Evolutionary conservation across 2,329 filamentous ascomycete genomes (phyloP).

Genomic region (Colletotrichum musicola): DNA sequence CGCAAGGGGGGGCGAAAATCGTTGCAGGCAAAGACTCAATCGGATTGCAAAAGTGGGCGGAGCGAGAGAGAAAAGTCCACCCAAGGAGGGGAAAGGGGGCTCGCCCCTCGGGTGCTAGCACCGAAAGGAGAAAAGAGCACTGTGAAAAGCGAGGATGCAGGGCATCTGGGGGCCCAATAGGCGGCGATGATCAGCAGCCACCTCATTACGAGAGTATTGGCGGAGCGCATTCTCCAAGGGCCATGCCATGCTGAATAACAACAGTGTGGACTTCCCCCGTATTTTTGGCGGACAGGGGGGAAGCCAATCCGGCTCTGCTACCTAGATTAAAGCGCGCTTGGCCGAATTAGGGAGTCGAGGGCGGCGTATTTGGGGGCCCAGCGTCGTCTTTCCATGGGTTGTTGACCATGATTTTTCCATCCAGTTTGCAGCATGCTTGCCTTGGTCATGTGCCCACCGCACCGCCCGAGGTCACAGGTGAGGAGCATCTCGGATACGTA

Average conservation of each 20-base stretch:
- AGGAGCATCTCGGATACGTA: too few species aligned
- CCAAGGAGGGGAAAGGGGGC: neutral
- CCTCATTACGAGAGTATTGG: constrained; percentile 20
- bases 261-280: neutral
- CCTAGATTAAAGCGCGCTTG: constrained; percentile 2
- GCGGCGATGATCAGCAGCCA: constrained; percentile 11
- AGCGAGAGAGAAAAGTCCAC: neutral
- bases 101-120: neutral
- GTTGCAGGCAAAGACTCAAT: constrained; percentile 33
- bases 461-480: too few species aligned
- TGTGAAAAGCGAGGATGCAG: neutral
- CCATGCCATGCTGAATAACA: neutral
- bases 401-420: too few species aligned
- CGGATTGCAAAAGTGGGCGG: constrained; percentile 37
- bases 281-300: constrained; percentile 9
- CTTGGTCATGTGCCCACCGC: too few species aligned
- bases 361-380: too few species aligned
- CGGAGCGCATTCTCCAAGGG: neutral
- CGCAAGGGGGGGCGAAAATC: constrained; percentile 28
- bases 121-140: neutral
- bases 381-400: too few species aligned
- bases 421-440: too few species aligned
- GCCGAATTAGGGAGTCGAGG: too few species aligned
- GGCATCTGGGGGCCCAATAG: neutral
- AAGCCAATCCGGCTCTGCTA: constrained; percentile 1